phyloP scores from a whole-genome alignment of 257 asterid species.

The Petrea volubilis region DNA sequence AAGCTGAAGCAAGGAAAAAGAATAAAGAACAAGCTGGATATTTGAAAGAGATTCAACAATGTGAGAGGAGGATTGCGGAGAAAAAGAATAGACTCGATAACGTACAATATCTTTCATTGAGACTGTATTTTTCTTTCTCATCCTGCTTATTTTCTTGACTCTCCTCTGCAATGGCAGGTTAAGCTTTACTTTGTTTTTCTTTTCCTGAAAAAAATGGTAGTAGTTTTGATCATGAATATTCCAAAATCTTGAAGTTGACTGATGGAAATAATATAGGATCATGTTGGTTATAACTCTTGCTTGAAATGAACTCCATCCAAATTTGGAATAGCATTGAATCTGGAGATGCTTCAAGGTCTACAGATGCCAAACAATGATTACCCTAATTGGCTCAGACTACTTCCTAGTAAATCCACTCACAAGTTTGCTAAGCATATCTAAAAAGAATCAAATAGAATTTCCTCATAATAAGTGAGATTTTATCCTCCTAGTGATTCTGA shows the following conservation, averaged over 20 bases:
- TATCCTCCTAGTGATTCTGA: neutral
- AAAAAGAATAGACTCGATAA: conserved; percentile 77
- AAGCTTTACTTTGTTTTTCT: neutral
- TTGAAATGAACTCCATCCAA: neutral
- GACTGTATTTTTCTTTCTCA: neutral
- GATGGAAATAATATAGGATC: neutral
- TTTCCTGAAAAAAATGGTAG: neutral
- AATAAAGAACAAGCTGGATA: conserved; percentile 78
- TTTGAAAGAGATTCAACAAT: conserved; percentile 70
- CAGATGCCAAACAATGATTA: neutral
- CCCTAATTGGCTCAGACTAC: neutral
- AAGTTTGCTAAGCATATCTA: neutral
- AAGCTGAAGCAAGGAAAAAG: conserved; percentile 69
- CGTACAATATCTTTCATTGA: conserved; percentile 41
- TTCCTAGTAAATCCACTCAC: neutral
- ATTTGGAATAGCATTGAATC: neutral
- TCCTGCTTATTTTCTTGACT: neutral
- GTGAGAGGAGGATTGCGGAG: conserved; percentile 75
- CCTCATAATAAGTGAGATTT: neutral
- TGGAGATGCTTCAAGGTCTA: neutral
- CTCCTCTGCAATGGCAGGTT: neutral
- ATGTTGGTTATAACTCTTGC: neutral
- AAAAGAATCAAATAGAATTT: too few relatives aligned
- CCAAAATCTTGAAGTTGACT: neutral
- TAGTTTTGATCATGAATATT: neutral